These are phyloP conservation scores for Plenodomus tracheiphilus DNA, from an alignment of 2,329 filamentous ascomycete species.

Conservation along the genomic window DNA sequence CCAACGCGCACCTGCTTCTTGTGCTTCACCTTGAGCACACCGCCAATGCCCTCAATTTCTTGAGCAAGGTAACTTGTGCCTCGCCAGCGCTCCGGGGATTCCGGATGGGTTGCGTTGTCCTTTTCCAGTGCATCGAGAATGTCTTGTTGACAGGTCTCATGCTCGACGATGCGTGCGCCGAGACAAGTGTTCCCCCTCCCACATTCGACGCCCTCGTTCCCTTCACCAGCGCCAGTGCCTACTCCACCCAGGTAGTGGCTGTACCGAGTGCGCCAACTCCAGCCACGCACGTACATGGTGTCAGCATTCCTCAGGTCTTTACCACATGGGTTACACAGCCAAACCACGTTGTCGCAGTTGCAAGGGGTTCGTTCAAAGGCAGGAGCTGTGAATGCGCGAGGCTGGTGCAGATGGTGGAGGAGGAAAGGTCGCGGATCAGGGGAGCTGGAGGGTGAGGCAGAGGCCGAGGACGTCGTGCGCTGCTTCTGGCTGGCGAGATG, in stretches of 20 bases:
- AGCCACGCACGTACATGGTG: slow-evolving; percentile 67
- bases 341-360: slow-evolving; percentile 66
- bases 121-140: slow-evolving; percentile 59
- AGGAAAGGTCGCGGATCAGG: slow-evolving; percentile 21
- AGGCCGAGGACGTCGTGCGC: slow-evolving; percentile 24
- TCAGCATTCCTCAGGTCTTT: slow-evolving; percentile 66
- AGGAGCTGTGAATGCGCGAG: slow-evolving; percentile 47
- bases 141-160: slow-evolving; percentile 82
- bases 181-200: slow-evolving; percentile 77
- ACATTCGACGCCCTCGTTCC: slow-evolving; percentile 84
- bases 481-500: slow-evolving; percentile 45
- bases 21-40: slow-evolving; percentile 84
- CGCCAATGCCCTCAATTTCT: slow-evolving; percentile 89
- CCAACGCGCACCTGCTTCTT: slow-evolving; percentile 81
- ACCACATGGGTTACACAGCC: slow-evolving; percentile 85
- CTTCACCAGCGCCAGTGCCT: slow-evolving; percentile 85
- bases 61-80: slow-evolving; percentile 79
- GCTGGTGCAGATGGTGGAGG: slow-evolving; percentile 12
- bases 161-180: slow-evolving; percentile 75
- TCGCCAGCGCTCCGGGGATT: slow-evolving; percentile 50
- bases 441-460: slow-evolving; percentile 26
- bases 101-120: slow-evolving; percentile 33
- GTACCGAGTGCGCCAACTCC: slow-evolving; percentile 88
- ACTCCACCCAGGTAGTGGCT: slow-evolving; percentile 76
- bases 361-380: slow-evolving; percentile 61